These are phyloP conservation scores for Tolypocladium ovalisporum DNA, from an alignment of 2,329 filamentous ascomycete species.

Conservation along the genomic window DNA sequence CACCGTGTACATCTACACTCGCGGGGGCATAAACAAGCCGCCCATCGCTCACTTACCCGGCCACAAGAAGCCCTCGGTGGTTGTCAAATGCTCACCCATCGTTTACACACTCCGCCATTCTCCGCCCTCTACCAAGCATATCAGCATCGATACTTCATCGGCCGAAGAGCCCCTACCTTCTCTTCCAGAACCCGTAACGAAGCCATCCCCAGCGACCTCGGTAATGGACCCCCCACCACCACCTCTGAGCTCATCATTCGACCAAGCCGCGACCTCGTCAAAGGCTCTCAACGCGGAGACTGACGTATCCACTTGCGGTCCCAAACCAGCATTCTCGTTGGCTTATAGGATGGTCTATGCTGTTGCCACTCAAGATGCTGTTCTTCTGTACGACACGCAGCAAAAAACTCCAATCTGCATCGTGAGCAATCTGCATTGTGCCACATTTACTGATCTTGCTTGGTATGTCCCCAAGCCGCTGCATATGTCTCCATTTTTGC, in stretches of 20 bases:
- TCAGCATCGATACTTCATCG: constrained; percentile 90
- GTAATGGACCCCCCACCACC: constrained; percentile 78
- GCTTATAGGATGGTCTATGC: constrained; percentile 94
- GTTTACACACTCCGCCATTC: constrained; percentile 71
- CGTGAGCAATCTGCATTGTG: constrained; percentile 94
- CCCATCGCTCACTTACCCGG: constrained; percentile 91
- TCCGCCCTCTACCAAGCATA: constrained; percentile 64
- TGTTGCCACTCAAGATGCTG: constrained; percentile 91
- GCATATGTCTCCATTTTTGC: too few relatives aligned
- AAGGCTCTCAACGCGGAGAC: constrained; percentile 36
- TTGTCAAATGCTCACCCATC: constrained; percentile 85
- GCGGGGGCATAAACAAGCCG: constrained; percentile 92
- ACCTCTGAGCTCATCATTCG: constrained; percentile 39
- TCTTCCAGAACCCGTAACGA: constrained; percentile 71
- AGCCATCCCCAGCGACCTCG: constrained; percentile 43
- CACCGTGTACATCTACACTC: constrained; percentile 95
- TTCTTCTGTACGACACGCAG: constrained; percentile 92
- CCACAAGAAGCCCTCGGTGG: constrained; percentile 96
- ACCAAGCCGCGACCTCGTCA: constrained; percentile 37
- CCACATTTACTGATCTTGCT: constrained; percentile 90
- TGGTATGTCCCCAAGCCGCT: constrained; percentile 51
- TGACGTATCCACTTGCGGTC: constrained; percentile 40
- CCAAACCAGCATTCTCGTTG: constrained; percentile 66
- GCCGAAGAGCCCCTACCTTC: constrained; percentile 73
- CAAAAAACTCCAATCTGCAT: constrained; percentile 88